These are phyloP conservation scores for Comarum palustre DNA, from an alignment of 306 rosid species.

Conservation along the genomic window DNA sequence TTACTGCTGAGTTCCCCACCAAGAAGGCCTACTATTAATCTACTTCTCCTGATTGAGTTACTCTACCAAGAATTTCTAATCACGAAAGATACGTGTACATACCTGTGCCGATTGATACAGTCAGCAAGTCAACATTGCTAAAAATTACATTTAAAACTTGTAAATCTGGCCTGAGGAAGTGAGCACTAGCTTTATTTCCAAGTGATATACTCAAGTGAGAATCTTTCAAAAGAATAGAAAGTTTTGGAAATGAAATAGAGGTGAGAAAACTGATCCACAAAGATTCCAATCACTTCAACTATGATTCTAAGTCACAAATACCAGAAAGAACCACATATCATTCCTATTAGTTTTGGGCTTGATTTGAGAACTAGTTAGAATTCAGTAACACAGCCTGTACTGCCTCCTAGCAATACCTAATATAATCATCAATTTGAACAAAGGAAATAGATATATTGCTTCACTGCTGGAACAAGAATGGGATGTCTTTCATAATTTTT, in stretches of 20 bases:
- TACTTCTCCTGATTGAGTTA: not conserved
- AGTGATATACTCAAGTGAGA: not conserved
- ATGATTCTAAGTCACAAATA: constrained; percentile 1
- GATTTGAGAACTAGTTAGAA: not conserved
- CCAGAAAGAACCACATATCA: not conserved
- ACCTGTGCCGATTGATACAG: not conserved
- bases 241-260: not conserved
- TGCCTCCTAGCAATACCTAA: not conserved
- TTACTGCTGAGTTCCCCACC: not conserved
- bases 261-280: not conserved
- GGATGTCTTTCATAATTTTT: not conserved
- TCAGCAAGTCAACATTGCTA: constrained; percentile 1
- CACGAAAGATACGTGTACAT: not conserved
- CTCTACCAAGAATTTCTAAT: not conserved
- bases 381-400: not conserved
- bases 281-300: not conserved
- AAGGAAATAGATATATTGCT: not conserved
- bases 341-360: not conserved
- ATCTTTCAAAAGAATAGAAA: not conserved
- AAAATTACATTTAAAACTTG: not conserved
- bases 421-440: not conserved
- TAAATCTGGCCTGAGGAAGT: not conserved
- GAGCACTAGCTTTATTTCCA: not conserved
- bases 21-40: not conserved
- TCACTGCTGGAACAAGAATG: constrained; percentile 1